Base-by-base conservation (phyloP, 768 basidiomycete species). In the Russula sp. region DNA sequence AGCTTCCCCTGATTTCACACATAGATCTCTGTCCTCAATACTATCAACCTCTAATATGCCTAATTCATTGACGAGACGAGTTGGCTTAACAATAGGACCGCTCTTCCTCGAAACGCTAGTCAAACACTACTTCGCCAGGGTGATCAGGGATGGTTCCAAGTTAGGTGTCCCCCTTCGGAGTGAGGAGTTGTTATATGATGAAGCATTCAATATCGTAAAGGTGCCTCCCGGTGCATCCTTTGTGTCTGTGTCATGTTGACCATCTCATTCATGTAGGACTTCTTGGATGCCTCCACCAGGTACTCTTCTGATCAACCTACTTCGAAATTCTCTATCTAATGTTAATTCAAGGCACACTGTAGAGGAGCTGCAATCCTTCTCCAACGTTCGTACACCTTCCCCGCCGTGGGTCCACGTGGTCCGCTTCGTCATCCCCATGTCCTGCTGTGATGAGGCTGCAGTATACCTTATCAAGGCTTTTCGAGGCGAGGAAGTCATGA, bases 351-450 rank as follows among this genome's bases (percentile, higher is more conserved):
- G 90, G 51, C 89, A 94, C 72, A 84, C 92, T 0, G 85, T 93
- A 0, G 90, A 94, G 71, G 91, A 93, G 59, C 76, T 93, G 0
- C 92, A 90, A 74, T 78, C 80, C 9, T 92, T 93, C 70, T 81
- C 86, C 1, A 93, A 93, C 69, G 86, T 84, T 0, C 83, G 86
- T 18, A 93, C 89, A 0, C 91, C 89, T 0, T 84, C 90, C 14
- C 90, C 93, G 16, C 92, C 92, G 35, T 91, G 86, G 81, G 84
- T 90, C 9, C 87, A 84, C 65, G 81, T 90, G 47, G 79, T 88
- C 53, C 79, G 86, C 53, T 75, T 88, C 10, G 69, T 85, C 9
- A 81, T 97, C 4, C 93, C 93, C 2, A 81, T 89, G 73, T 77
- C 83, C 0, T 83, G 78, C 48, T 93, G 93, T 68, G 83, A 88